phyloP scores from a whole-genome alignment of 495 filamentous ascomycete species.

The Annulohypoxylon nitens region DNA sequence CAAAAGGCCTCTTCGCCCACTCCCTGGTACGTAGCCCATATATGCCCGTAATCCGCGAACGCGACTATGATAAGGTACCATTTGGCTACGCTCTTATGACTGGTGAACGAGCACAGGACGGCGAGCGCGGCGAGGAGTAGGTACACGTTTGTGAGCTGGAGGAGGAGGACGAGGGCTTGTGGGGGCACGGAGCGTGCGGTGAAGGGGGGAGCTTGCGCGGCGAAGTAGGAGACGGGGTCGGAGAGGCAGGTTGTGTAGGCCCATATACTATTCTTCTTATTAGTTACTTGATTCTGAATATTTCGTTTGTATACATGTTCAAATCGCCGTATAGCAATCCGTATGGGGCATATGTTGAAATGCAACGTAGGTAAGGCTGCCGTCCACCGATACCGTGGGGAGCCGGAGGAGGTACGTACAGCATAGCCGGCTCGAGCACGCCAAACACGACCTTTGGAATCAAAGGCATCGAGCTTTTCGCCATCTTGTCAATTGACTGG shows the following conservation, averaged over 20 bases:
- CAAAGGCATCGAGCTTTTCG: slow-evolving; percentile 45
- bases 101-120: slow-evolving; percentile 65
- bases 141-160: slow-evolving; percentile 72
- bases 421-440: slow-evolving; percentile 69
- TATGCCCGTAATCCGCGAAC: slow-evolving; percentile 72
- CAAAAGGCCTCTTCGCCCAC: slow-evolving; percentile 65
- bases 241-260: slow-evolving; percentile 60
- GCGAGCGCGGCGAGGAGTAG: slow-evolving; percentile 67
- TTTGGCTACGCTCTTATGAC: slow-evolving; percentile 63
- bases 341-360: background rate
- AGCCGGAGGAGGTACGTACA: slow-evolving; percentile 55
- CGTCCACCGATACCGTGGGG: too few species aligned
- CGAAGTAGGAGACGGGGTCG: slow-evolving; percentile 63
- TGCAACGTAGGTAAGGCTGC: background rate
- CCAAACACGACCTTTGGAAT: slow-evolving; percentile 59
- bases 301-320: too few species aligned
- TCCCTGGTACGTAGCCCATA: slow-evolving; percentile 66
- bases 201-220: slow-evolving; percentile 61
- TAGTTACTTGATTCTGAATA: too few species aligned
- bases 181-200: slow-evolving; percentile 58
- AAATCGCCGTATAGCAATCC: background rate
- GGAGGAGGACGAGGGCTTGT: slow-evolving; percentile 63
- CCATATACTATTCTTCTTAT: slow-evolving; percentile 51
- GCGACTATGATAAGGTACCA: slow-evolving; percentile 68
- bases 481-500: slow-evolving; percentile 34